A percentile compares a stretch with the other conserved stretches of the same genome.
Conservation (phyloP, 495 filamentous ascomycete genomes). For the Echria macrotheca region DNA sequence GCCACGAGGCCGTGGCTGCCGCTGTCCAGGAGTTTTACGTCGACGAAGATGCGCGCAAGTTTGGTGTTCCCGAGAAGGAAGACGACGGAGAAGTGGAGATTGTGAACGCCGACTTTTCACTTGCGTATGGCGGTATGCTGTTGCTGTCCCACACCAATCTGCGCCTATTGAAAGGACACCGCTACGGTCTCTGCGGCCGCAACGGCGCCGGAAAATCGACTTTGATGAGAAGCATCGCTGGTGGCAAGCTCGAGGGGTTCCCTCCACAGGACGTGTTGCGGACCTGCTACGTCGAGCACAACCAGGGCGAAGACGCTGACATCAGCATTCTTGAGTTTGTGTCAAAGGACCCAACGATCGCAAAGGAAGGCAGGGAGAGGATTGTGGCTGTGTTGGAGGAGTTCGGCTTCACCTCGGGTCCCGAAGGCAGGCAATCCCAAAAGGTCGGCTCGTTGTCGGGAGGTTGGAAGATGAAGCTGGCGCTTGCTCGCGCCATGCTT, state of each 20-base stretch:
- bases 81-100: slow-evolving; percentile 85
- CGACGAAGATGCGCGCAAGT: slow-evolving; percentile 80
- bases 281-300: slow-evolving; percentile 98
- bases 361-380: slow-evolving; percentile 65
- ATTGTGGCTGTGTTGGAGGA: slow-evolving; percentile 80
- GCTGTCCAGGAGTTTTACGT: slow-evolving; percentile 66
- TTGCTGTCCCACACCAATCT: slow-evolving; percentile 95
- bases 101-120: slow-evolving; percentile 95
- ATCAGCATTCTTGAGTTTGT: slow-evolving; percentile 92
- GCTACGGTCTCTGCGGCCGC: slow-evolving; percentile 92
- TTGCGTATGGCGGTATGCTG: slow-evolving; percentile 98
- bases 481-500: slow-evolving; percentile 93
- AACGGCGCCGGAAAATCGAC: slow-evolving; percentile 99
- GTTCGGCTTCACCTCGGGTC: slow-evolving; percentile 88
- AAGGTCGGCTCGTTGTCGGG: slow-evolving; percentile 93
- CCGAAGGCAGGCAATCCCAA: slow-evolving; percentile 79
- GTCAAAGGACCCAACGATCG: slow-evolving; percentile 73
- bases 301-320: slow-evolving; percentile 94
- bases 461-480: slow-evolving; percentile 99
- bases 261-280: slow-evolving; percentile 82
- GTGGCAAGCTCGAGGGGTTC: slow-evolving; percentile 95
- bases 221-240: slow-evolving; percentile 92
- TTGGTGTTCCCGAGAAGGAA: slow-evolving; percentile 74
- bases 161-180: slow-evolving; percentile 87
- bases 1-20: slow-evolving; percentile 55